Percentiles rank a stretch among this genome's conserved stretches.
These are phyloP conservation scores for Yarrowia bubula DNA, from an alignment of 805 yeast species.

Conservation along the genomic window DNA sequence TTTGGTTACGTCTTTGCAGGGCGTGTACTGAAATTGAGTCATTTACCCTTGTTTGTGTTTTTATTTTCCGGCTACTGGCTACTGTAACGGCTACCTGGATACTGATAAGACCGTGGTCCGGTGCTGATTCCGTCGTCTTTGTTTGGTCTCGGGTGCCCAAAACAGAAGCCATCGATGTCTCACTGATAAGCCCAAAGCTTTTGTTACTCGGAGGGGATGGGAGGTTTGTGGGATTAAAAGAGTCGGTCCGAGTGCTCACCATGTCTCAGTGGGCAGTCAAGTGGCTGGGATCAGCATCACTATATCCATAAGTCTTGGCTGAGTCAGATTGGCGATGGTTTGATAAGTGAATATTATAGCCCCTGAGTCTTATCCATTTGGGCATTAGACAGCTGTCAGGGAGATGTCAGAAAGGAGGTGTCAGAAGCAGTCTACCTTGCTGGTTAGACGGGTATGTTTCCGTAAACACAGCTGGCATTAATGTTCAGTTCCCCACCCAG, in stretches of 20 bases:
- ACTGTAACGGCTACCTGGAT: too few species aligned
- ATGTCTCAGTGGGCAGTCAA: too few species aligned
- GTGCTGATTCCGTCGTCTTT: neutral
- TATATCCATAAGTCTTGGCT: neutral
- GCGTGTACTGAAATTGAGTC: neutral
- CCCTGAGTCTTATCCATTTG: too few species aligned
- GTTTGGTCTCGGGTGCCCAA: neutral
- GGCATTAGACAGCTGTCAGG: too few species aligned
- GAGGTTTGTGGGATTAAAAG: neutral
- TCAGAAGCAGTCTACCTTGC: too few species aligned
- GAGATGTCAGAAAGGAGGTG: too few species aligned
- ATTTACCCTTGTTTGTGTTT: neutral
- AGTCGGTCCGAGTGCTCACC: neutral
- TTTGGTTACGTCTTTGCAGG: neutral
- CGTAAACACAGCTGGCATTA: too few species aligned
- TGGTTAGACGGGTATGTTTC: too few species aligned
- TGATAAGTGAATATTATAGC: too few species aligned
- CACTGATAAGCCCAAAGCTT: constrained; percentile 9
- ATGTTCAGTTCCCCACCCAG: too few species aligned
- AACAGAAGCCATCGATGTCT: constrained; percentile 10
- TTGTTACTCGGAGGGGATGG: neutral
- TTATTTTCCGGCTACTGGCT: neutral
- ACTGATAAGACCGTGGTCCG: too few species aligned
- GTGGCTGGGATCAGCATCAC: neutral
- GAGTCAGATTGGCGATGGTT: neutral